These are phyloP conservation scores for Leccinum pellstonianum DNA, from an alignment of 768 basidiomycete species.

Conservation along the genomic window DNA sequence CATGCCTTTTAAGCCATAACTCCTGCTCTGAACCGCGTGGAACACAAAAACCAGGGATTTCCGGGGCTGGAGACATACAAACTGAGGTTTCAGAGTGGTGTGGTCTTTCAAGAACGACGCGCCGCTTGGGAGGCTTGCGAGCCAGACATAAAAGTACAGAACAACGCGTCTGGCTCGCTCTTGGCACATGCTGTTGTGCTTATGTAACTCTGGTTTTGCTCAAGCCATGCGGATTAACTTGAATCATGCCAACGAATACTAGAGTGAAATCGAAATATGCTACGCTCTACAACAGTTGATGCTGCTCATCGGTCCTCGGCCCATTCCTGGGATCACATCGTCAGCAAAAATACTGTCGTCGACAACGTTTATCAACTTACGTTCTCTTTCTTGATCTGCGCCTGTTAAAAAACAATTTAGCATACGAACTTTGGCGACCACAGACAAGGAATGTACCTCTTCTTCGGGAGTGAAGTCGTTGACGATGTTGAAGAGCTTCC, in stretches of 20 bases:
- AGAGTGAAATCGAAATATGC: constrained; percentile 23
- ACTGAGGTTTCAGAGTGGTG: background rate
- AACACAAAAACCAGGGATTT: constrained; percentile 66
- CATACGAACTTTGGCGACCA: background rate
- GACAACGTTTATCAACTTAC: constrained; percentile 45
- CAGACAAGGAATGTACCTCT: constrained; percentile 58
- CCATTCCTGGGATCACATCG: constrained; percentile 65
- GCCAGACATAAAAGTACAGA: background rate
- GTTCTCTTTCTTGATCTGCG: constrained; percentile 99
- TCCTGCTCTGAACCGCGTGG: constrained; percentile 58
- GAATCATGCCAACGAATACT: constrained; percentile 19
- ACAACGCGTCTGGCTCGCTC: constrained; percentile 2
- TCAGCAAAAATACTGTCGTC: constrained; percentile 17
- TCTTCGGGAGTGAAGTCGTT: constrained; percentile 99
- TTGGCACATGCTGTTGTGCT: constrained; percentile 12
- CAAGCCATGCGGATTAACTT: constrained; percentile 19
- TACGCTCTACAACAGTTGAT: constrained; percentile 23
- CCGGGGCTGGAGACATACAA: constrained; percentile 57
- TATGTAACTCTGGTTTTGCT: constrained; percentile 19
- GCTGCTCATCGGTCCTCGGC: constrained; percentile 78
- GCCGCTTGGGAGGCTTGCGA: background rate
- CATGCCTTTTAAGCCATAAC: constrained; percentile 59
- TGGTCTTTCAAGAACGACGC: constrained; percentile 1
- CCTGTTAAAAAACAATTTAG: constrained; percentile 42
- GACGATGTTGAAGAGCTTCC: constrained; percentile 96